Conservation (phyloP, 2,329 filamentous ascomycete species). For the Cercospora janseana region DNA sequence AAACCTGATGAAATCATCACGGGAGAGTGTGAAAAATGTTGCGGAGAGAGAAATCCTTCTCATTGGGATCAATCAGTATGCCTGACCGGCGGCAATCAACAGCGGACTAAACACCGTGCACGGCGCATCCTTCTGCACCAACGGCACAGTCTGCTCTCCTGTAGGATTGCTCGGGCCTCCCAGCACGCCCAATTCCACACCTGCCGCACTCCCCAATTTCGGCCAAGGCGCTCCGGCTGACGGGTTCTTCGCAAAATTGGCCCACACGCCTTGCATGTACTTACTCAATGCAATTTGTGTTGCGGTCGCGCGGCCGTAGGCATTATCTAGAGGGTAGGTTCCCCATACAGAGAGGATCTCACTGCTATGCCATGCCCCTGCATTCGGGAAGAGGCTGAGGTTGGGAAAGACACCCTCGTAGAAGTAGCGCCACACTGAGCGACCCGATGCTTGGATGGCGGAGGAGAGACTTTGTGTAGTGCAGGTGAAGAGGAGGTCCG, state of each 20-base stretch:
- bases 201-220: slow-evolving; percentile 25
- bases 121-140: slow-evolving; percentile 15
- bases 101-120: slow-evolving; percentile 19
- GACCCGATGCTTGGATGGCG: slow-evolving; percentile 16
- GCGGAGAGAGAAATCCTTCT: no score
- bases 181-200: slow-evolving; percentile 18
- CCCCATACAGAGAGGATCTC: slow-evolving; percentile 35
- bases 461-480: slow-evolving; percentile 22
- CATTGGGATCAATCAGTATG: slow-evolving; percentile 6
- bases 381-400: slow-evolving; percentile 20
- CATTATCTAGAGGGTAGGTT: slow-evolving; percentile 23
- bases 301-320: slow-evolving; percentile 19
- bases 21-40: no score
- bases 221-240: slow-evolving; percentile 28
- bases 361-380: slow-evolving; percentile 37
- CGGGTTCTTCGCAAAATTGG: slow-evolving; percentile 25
- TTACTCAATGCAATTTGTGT: slow-evolving; percentile 23
- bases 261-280: slow-evolving; percentile 27
- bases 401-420: slow-evolving; percentile 36
- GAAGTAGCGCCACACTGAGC: slow-evolving; percentile 32
- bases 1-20: no score
- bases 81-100: slow-evolving; percentile 10
- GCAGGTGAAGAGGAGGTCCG: slow-evolving; percentile 32
- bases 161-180: slow-evolving; percentile 14
- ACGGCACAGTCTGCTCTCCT: slow-evolving; percentile 13